Evolutionary conservation across 2,329 filamentous ascomycete species (phyloP), one percentile per base, ranked within the genome.

Genomic region (Pestalotiopsis sp.): DNA sequence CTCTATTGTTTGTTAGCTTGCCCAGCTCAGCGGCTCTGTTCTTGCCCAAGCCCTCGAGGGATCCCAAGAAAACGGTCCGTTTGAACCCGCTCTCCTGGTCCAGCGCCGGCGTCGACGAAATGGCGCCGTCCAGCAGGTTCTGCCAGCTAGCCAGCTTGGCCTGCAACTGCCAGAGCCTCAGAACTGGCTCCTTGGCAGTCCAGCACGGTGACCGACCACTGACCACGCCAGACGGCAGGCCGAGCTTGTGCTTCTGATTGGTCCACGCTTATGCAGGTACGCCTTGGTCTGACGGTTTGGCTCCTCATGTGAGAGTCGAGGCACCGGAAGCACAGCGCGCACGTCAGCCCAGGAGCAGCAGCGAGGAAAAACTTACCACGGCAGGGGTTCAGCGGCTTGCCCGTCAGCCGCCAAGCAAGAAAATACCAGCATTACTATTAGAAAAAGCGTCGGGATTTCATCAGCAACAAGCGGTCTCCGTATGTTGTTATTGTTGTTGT

Each of bases 261-360:
- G 59, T 12, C 31, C 38, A 12, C 25, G 17, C 59, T 62, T 62
- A 62, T 62, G 59, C 59, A 62, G 59, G 59, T 62, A 64, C 62
- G 62, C 62, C 62, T 45, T 64, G 38, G 38, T 64, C 62, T 23
- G 38, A 36, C 62, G 62, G 62, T 20, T 49, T 39, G 38, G n/a
- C 25, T 39, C 31, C 31, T 20, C 17, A 52, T 52, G 45, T 31
- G 31, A 39, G 25, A 62, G 12, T 38, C 38, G 17, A 36, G 25
- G 57, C 57, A 59, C 57, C 57, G 38, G 17, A 36, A 59, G 57
- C 57, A 59, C 57, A n/a, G 57, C 57, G 23, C 27, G 57, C 23
- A 36, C 27, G 57, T 36, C 57, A 59, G 57, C 57, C 23, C 57
- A 36, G 17, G 27, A 59, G 57, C 23, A n/a, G 45, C 13, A 52